These are phyloP conservation scores for Podila epicladia DNA, from an alignment of 192 early-diverging fungal species.

Conservation along the genomic window DNA sequence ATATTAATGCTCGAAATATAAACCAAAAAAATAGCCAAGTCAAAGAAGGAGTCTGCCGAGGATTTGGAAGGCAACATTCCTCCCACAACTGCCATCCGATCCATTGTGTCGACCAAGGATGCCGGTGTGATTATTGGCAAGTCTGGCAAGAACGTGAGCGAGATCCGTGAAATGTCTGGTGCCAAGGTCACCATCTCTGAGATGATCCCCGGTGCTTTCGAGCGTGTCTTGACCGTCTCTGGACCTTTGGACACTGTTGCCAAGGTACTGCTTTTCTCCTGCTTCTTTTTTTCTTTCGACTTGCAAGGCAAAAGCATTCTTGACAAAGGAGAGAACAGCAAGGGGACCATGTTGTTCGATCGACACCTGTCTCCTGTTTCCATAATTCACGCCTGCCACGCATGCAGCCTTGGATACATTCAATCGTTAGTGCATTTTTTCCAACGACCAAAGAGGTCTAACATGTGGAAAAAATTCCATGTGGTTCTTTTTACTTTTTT, in stretches of 20 bases:
- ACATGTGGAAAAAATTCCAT: too few species aligned
- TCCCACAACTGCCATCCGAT: constrained; percentile 60
- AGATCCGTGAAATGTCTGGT: constrained; percentile 85
- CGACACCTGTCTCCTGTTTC: neutral
- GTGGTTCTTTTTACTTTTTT: neutral
- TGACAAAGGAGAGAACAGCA: too few species aligned
- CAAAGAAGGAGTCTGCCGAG: constrained; percentile 41
- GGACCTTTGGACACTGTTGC: constrained; percentile 78
- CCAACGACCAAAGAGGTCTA: too few species aligned
- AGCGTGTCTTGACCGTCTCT: constrained; percentile 78
- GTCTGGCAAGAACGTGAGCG: constrained; percentile 90
- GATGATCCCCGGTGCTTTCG: constrained; percentile 78
- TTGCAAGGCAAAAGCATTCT: too few species aligned
- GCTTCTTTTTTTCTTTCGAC: too few species aligned
- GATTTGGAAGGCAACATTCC: constrained; percentile 27
- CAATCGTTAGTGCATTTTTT: neutral
- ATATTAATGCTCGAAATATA: constrained; percentile 10
- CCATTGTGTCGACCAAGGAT: constrained; percentile 74
- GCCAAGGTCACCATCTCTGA: constrained; percentile 93
- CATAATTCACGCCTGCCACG: neutral
- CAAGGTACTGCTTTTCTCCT: constrained; percentile 45
- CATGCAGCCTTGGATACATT: neutral
- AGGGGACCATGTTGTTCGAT: too few species aligned
- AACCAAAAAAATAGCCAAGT: constrained; percentile 13
- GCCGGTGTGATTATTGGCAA: constrained; percentile 92